These are phyloP conservation scores for Bondarzewia mesenterica DNA, from an alignment of 1,284 basidiomycete species.

Conservation along the genomic window DNA sequence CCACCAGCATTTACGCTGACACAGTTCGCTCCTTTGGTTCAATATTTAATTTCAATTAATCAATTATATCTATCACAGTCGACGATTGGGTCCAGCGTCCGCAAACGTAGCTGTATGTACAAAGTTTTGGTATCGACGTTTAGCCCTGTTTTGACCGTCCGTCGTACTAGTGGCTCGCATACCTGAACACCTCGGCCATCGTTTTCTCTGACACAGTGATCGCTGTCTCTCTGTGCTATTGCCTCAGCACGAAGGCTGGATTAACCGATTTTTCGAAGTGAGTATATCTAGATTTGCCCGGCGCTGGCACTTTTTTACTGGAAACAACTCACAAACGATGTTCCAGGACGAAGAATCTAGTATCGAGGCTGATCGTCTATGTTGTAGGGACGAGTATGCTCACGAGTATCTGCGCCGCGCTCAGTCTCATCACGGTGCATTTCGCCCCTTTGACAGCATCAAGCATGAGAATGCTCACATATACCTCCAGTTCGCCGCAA, in stretches of 20 bases:
- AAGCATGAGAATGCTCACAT: background rate
- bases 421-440: background rate
- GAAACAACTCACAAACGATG: no score
- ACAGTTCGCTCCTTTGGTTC: background rate
- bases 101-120: background rate
- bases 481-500: background rate
- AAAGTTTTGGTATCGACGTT: no score
- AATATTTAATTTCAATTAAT: background rate
- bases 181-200: background rate
- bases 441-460: background rate
- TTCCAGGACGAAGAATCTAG: background rate
- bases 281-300: no score
- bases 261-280: background rate
- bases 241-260: background rate
- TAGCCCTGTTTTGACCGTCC: background rate
- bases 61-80: background rate
- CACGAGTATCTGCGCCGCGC: background rate
- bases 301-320: no score
- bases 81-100: background rate
- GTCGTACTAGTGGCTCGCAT: background rate
- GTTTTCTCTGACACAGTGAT: background rate
- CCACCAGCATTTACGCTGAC: background rate
- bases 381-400: background rate
- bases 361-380: background rate
- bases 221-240: background rate